phyloP scores from a whole-genome alignment of 1,139 yeast species.

The Magnusiomyces tetraspermus region DNA sequence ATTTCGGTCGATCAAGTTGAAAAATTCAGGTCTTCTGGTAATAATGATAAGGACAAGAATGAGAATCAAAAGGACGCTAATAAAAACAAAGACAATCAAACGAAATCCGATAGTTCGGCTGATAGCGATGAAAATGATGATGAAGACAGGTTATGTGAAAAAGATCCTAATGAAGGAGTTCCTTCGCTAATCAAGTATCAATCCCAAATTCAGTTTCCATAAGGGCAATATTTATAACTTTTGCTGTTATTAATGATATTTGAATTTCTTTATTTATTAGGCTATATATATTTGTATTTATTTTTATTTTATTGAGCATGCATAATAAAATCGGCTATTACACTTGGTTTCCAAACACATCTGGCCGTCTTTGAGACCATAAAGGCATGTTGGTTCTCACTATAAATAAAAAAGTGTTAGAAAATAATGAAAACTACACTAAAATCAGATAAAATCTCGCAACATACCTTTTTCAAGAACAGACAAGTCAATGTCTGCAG shows the following conservation, averaged over 20 bases:
- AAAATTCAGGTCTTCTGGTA: no score
- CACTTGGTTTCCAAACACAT: slow-evolving; percentile 28
- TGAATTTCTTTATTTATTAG: no score
- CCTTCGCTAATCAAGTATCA: background rate
- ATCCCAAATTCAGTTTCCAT: background rate
- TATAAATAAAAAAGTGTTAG: slow-evolving; percentile 14
- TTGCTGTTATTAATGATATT: no score
- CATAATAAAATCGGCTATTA: background rate
- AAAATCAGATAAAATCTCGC: background rate
- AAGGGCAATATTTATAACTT: no score
- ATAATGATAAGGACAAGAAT: no score
- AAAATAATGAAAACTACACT: background rate
- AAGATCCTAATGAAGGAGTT: background rate
- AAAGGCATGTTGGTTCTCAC: slow-evolving; percentile 68
- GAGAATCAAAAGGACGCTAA: no score
- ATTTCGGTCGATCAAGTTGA: background rate
- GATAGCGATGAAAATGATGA: no score
- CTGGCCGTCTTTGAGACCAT: slow-evolving; percentile 58
- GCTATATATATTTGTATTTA: no score
- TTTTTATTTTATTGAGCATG: background rate
- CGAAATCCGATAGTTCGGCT: no score
- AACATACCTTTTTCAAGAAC: slow-evolving; percentile 42
- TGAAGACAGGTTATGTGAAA: background rate
- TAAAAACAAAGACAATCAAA: background rate
- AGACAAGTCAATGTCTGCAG: slow-evolving; percentile 61